phyloP scores from a whole-genome alignment of 2,329 filamentous ascomycete species.

The Colletotrichum falcatum region DNA sequence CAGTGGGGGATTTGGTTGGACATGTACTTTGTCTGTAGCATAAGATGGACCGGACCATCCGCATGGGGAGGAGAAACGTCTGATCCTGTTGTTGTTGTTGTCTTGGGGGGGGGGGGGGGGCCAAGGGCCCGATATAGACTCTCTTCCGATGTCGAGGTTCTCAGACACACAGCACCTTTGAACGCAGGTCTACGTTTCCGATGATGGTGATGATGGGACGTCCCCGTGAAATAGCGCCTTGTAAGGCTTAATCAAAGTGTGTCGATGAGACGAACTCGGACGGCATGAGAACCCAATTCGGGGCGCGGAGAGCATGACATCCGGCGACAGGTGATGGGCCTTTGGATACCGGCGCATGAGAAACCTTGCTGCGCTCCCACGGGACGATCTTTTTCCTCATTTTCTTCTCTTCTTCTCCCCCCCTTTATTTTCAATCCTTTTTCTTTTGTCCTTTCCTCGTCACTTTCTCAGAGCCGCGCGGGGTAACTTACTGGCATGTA shows the following conservation, averaged over 20 bases:
- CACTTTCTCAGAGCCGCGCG: not conserved
- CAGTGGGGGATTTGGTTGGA: not conserved
- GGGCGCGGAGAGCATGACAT: not conserved
- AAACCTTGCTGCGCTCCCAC: slow-evolving; percentile 1
- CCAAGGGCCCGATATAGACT: not conserved
- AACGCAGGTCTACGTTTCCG: not conserved
- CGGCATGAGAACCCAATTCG: not conserved
- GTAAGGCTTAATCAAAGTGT: not conserved
- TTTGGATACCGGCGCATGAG: slow-evolving; percentile 20
- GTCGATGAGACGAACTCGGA: slow-evolving; percentile 10
- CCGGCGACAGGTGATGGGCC: not conserved
- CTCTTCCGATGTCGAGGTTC: not conserved
- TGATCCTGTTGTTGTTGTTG: not conserved
- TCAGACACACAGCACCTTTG: not conserved
- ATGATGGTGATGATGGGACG: not conserved
- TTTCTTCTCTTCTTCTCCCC: not conserved
- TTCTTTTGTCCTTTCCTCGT: not conserved
- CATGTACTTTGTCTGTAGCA: slow-evolving; percentile 16
- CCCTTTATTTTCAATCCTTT: too few species aligned
- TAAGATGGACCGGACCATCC: not conserved
- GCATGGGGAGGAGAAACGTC: not conserved
- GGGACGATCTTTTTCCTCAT: not conserved
- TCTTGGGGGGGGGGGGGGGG: too few species aligned
- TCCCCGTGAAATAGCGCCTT: not conserved
- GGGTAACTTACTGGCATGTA: not conserved